A percentile compares a stretch with the other conserved stretches of the same genome.
These are phyloP conservation scores for Chlamydomonas sp. DNA, from an alignment of 139 green algal species.

Conservation along the genomic window DNA sequence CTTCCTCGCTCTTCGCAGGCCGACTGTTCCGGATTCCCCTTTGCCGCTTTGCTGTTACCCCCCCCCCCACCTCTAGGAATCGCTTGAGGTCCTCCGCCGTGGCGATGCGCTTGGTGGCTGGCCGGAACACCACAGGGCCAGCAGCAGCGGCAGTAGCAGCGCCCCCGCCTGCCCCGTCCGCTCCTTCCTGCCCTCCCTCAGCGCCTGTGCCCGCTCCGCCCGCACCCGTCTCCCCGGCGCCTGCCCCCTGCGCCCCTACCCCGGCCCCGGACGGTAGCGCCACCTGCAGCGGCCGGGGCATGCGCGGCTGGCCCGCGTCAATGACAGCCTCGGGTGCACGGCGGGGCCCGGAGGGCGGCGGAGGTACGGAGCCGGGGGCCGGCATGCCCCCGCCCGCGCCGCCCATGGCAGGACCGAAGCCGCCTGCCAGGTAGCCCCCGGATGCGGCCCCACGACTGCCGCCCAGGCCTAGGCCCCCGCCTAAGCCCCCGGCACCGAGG, in stretches of 20 bases:
- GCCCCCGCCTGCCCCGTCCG: too few species aligned
- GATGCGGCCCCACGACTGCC: too few species aligned
- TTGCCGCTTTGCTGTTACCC: too few species aligned
- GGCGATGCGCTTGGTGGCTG: slow-evolving; percentile 48
- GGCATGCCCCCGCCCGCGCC: slow-evolving; percentile 17
- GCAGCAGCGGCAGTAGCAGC: too few species aligned
- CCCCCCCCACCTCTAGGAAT: slow-evolving; percentile 61
- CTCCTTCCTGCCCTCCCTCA: too few species aligned
- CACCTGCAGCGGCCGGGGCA: background rate
- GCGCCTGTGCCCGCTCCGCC: too few species aligned
- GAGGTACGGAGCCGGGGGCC: background rate
- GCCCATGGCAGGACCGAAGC: background rate
- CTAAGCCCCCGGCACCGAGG: background rate
- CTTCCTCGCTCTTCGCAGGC: too few species aligned
- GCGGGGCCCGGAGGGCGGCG: background rate
- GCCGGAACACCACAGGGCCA: background rate
- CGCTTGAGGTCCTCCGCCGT: slow-evolving; percentile 44
- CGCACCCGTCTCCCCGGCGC: too few species aligned
- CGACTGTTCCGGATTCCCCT: too few species aligned
- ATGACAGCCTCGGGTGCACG: background rate
- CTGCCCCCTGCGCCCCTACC: too few species aligned
- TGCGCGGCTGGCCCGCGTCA: background rate
- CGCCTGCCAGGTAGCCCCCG: background rate
- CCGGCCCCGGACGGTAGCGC: too few species aligned
- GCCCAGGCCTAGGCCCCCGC: background rate